A percentile compares a stretch with the other conserved stretches of the same genome.
Conservation (phyloP, 179 eudicot genomes). For the Carnegiea gigantea region DNA sequence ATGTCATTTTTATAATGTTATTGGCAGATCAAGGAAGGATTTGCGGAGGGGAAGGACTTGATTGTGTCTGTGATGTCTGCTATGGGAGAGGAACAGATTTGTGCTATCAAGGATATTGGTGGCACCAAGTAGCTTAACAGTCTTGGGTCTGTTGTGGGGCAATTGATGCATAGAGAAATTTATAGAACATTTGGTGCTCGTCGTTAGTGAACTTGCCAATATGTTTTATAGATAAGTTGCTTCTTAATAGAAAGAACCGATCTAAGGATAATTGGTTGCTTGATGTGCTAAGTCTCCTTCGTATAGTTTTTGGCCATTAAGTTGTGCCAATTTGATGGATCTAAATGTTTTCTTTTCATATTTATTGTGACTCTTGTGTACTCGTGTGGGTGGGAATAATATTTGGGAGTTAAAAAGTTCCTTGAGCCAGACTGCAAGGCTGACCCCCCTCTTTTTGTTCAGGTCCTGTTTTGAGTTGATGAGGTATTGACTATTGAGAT, state of each 20-base stretch:
- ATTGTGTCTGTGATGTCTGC: constrained; percentile 34
- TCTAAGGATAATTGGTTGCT: constrained; percentile 14
- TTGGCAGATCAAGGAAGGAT: constrained; percentile 38
- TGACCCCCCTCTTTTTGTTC: no score
- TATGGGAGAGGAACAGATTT: constrained; percentile 44
- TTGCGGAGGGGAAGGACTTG: constrained; percentile 34
- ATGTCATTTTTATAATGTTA: neutral
- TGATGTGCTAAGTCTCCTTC: constrained; percentile 16
- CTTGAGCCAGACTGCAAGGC: neutral
- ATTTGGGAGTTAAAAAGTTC: neutral
- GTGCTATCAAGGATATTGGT: constrained; percentile 32
- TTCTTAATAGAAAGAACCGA: neutral
- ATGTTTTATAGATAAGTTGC: neutral
- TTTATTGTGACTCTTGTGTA: neutral
- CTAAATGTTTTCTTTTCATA: constrained; percentile 10
- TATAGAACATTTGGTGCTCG: constrained; percentile 4
- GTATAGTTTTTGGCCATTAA: constrained; percentile 8
- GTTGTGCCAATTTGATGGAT: constrained; percentile 23
- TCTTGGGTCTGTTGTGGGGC: neutral
- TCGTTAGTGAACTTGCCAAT: neutral
- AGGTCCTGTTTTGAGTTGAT: no score
- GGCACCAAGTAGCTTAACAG: constrained; percentile 19
- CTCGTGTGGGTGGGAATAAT: constrained; percentile 21
- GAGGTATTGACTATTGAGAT: no score
- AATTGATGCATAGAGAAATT: neutral